Evolutionary conservation across 192 early-diverging fungal species (phyloP), one percentile per base, ranked within the genome.

Genomic region (Tieghemiomyces parasiticus): DNA sequence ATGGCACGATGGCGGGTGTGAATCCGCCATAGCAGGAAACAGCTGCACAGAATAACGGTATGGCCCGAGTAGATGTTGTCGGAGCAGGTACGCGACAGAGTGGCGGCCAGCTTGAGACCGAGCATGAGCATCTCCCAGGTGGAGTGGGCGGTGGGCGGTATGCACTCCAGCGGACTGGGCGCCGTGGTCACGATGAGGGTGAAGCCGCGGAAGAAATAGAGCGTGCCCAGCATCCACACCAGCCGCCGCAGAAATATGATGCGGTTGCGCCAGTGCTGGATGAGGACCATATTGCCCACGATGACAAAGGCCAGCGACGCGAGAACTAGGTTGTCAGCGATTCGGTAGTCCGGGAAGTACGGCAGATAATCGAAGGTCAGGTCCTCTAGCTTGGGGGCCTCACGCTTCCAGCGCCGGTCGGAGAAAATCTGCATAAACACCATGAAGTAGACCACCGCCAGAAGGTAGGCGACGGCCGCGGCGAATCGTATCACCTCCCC

Each of bases 21-120:
- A 20, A 71, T 59, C 14, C 71, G 67, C 81, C 78, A 80, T 20
- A 78, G 68, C 49, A 82, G 60, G 4, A 73, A 69, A n/a, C 75
- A 68, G 1, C 73, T 69, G 14, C 71, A 59, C 61, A 82, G 71
- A 30, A 82, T 69, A 2, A 73, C 70, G 1, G 81, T 80, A 65
- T 82, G 81, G 9, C 81, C 81, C 2, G 78, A 80, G 35, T 77
- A 82, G n/a, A 82, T 75, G 63, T 78, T 78, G 69, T 82, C 76
- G 3, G 78, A 77, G 66, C 81, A 82, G 45, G 76, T 74, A 32
- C 74, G 68, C 10, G 67, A 67, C 8, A 66, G 58, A 1, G 77
- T 76, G 8, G 74, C 73, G 47, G 80, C 55, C 14, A 76, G 72
- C 14, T 75, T 61, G 0, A 75, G 67, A 22, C 72, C 68, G 29